Base-by-base conservation (phyloP, 768 basidiomycete genomes). In the Leccinum disarticulatum region DNA sequence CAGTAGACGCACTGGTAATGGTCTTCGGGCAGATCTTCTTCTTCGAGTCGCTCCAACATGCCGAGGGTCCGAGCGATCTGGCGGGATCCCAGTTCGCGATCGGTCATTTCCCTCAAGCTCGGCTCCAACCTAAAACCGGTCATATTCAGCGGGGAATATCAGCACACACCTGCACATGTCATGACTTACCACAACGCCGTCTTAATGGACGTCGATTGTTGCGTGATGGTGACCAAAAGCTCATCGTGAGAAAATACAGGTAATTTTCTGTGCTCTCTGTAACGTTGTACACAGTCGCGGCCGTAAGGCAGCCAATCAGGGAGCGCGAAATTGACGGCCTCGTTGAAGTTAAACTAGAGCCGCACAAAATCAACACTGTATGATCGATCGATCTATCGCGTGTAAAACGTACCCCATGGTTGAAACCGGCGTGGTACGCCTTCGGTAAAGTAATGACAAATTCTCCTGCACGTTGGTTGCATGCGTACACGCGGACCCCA, bases 201-300 rank as follows among this genome's bases (percentile, higher is more conserved):
- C 72, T 91, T 88, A 68, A 97, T 95, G 17, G 89, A 89, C 56
- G 88, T 85, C 3, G 94, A 95, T 73, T 96, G 93, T 68, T 93
- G 87, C n/a, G 92, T 94, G 70, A 98, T 95, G n/a, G 96, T 96
- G 71, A 98, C 85, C 64, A 99, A 82, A 27, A 98, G 83, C 75
- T 98, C 97, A 67, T 98, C 94, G 73, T 99, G 97, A 33, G 95
- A 98, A 76, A 99, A 99, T 4, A 99, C 97, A 5, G 97, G 97
- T 43, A 91, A 80, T 73, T 98, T 98, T 73, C 86, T 77, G 74
- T 97, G 90, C 63, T 92, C 87, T 66, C 92, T 87, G 73, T 99
- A 98, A 47, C 92, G 84, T 68, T 87, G 82, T 13, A 95, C 93
- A 69, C 94, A 97, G 58, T 91, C 91, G 43, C 90, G 83, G 36